Conservation (phyloP, 441 rosid genomes). For the Erysimum pusillum region DNA sequence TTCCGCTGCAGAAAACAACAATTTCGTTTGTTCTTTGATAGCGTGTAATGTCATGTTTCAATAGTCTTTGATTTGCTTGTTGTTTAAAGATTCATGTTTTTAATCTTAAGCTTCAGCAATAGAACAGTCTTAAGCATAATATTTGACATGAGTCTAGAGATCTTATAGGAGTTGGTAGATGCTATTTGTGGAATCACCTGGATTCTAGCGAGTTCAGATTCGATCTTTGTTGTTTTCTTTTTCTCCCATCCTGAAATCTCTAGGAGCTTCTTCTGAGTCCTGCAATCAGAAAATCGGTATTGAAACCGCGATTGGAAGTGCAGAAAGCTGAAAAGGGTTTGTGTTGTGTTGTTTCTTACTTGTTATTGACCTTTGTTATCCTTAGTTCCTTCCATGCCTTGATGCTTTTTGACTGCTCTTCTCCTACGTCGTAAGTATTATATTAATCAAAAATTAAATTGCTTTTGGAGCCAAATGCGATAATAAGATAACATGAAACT, state of each 20-base stretch:
- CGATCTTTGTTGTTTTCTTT: constrained; percentile 71
- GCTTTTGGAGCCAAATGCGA: constrained; percentile 10
- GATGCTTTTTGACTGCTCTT: constrained; percentile 59
- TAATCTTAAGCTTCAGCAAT: background rate
- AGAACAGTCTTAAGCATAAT: constrained; percentile 4
- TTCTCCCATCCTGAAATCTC: constrained; percentile 76
- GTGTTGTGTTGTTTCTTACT: constrained; percentile 28
- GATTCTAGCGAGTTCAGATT: constrained; percentile 57
- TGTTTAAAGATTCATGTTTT: constrained; percentile 28
- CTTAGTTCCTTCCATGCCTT: constrained; percentile 89
- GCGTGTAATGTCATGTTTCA: background rate
- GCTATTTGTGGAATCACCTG: constrained; percentile 34
- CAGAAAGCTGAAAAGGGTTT: background rate
- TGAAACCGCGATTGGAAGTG: background rate
- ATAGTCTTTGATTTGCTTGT: background rate
- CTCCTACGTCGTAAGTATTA: constrained; percentile 50
- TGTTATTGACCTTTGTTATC: constrained; percentile 63
- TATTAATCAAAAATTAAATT: background rate
- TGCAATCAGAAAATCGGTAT: constrained; percentile 37
- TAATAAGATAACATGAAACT: background rate
- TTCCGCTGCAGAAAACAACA: constrained; percentile 57
- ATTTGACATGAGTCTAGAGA: background rate
- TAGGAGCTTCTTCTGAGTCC: constrained; percentile 75
- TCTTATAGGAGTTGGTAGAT: background rate
- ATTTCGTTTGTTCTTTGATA: background rate